phyloP scores from a whole-genome alignment of 441 rosid species.

The Syzygium malaccense region DNA sequence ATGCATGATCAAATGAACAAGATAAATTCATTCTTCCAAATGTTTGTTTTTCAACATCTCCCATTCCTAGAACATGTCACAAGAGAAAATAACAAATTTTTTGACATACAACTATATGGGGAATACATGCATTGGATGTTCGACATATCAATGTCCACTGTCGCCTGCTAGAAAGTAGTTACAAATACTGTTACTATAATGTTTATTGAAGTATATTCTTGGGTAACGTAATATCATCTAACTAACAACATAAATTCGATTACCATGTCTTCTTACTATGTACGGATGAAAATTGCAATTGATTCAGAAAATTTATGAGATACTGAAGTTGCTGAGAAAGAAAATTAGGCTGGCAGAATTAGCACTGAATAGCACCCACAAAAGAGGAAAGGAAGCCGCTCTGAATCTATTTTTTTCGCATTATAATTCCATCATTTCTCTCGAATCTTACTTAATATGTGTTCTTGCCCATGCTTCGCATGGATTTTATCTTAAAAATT shows the following conservation, averaged over 20 bases:
- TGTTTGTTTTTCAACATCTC: background rate
- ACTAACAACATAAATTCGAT: background rate
- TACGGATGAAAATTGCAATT: background rate
- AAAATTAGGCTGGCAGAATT: no score
- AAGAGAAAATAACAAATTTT: background rate
- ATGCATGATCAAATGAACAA: background rate
- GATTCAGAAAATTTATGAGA: background rate
- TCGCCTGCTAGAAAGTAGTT: background rate
- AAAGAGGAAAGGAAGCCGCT: background rate
- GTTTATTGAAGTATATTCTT: background rate
- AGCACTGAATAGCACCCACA: background rate
- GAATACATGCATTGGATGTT: background rate
- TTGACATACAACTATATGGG: background rate
- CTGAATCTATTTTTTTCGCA: background rate
- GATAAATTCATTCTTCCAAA: background rate
- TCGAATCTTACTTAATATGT: no score
- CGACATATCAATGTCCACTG: background rate
- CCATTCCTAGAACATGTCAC: no score
- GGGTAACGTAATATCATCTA: background rate
- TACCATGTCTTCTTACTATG: background rate
- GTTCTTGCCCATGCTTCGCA: background rate
- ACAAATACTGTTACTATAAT: background rate
- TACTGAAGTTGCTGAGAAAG: background rate
- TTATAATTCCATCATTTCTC: background rate
- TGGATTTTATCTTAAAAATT: no score